Base-by-base conservation (phyloP, 139 green algal species). In the Tetraselmis chui region DNA sequence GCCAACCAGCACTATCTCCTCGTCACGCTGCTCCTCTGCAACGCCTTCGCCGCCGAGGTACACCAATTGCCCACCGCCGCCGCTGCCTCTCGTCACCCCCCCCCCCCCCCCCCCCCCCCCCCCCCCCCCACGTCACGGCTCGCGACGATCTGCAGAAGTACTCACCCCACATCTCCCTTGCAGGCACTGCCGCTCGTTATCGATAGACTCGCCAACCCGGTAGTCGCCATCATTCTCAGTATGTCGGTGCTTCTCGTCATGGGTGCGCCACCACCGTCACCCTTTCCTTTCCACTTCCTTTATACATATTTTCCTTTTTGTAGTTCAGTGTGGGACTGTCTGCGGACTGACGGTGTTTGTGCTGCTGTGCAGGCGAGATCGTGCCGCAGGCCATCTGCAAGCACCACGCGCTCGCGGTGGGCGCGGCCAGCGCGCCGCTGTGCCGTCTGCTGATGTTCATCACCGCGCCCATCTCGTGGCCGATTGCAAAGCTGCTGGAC, bases 401-500 rank as follows among this genome's bases (percentile, higher is more conserved):
- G 58, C 80, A 82, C 11, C 87, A 89, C 59, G 86, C 84, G 1
- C 82, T 91, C 59, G 30, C 81, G 24, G 85, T 89, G 0, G 88
- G 88, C 2, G 85, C 87, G 29, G 87, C 90, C 79, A 59, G 81
- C 1, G 78, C 85, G 31, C 81, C 59, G 59, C 80, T 90, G 74
- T 86, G 90, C 32, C 59, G 82, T 2, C 28, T 83, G 0, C 84
- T 91, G 23, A 87, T 89, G 76, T 78, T 80, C 1, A 24, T 87
- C 58, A 85, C 82, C 0, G 81, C 59, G 23, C 59, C 82, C 27
- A 81, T 91, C 28, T 85, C 91, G 0, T 95, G 84, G 80, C 94
- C 95, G 29, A 93, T 98, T 76, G 86, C 83, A 59, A 93, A 92
- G 84, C 82, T 98, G 31, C 89, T 98, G 79, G 95, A 98, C 85